Evolutionary conservation across 495 filamentous ascomycete species (phyloP).

Genomic region (Lepraria neglecta): DNA sequence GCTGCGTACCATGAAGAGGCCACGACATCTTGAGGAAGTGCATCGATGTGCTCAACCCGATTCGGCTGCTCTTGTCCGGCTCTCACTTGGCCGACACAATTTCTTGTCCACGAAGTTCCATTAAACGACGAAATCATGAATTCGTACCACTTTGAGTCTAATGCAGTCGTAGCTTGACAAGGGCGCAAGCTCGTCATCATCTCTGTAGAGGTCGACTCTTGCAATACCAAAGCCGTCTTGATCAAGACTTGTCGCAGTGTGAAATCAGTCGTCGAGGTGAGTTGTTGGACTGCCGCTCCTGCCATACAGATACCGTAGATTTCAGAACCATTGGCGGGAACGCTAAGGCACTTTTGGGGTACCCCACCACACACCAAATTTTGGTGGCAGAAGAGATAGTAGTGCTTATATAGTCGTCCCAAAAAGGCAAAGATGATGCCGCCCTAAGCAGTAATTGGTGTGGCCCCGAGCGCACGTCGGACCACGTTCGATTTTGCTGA

Average conservation of each 20-base stretch:
- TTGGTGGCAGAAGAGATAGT: no score
- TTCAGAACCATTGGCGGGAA: no score
- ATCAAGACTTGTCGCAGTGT: constrained; percentile 29
- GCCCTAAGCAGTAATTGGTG: no score
- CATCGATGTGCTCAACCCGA: neutral
- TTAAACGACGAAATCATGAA: constrained; percentile 41
- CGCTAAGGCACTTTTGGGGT: no score
- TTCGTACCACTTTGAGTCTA: constrained; percentile 41
- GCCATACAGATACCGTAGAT: constrained; percentile 36
- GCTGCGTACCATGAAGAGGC: neutral
- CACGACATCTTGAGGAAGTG: neutral
- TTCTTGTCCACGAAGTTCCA: constrained; percentile 37
- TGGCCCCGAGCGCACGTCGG: no score
- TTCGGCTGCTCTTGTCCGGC: neutral
- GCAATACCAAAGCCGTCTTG: constrained; percentile 30
- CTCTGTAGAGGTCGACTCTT: constrained; percentile 25
- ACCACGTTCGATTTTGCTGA: no score
- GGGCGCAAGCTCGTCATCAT: constrained; percentile 39
- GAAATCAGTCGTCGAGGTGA: constrained; percentile 30
- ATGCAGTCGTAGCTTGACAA: constrained; percentile 30
- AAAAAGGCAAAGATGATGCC: no score
- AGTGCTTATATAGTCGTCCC: no score
- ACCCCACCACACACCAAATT: no score
- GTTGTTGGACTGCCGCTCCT: constrained; percentile 40
- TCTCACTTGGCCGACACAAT: constrained; percentile 36